Conservation (phyloP, 768 basidiomycete species). For the Fibroporia radiculosa region DNA sequence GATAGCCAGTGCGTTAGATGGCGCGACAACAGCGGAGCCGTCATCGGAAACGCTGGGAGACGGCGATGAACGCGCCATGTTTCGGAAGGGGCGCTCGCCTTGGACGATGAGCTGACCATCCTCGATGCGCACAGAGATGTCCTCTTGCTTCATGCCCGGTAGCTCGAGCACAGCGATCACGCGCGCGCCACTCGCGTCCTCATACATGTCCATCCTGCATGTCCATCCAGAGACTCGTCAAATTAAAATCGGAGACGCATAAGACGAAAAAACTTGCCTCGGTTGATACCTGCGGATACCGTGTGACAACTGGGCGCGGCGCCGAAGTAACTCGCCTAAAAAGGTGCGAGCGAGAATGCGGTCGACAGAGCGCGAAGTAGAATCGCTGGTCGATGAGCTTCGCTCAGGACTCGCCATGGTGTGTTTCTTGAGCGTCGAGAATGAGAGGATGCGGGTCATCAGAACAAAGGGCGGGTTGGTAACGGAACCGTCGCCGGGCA, state of each 20-base stretch:
- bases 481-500: background rate
- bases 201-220: conserved; percentile 32
- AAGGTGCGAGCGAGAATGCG: conserved; percentile 11
- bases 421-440: conserved; percentile 5
- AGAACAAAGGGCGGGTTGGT: background rate
- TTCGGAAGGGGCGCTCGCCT: conserved; percentile 23
- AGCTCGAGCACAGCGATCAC: conserved; percentile 31
- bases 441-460: conserved; percentile 1
- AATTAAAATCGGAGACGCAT: background rate
- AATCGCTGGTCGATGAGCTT: conserved; percentile 3
- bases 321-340: conserved; percentile 4
- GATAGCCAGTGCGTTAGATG: background rate
- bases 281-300: conserved; percentile 3
- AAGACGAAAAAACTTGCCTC: conserved; percentile 3
- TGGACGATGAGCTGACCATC: conserved; percentile 25
- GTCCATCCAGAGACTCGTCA: background rate
- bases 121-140: conserved; percentile 28
- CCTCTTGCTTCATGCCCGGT: conserved; percentile 30
- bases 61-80: conserved; percentile 8
- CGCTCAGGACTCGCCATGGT: conserved; percentile 4
- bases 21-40: conserved; percentile 2
- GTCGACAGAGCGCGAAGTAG: conserved; percentile 8
- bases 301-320: conserved; percentile 2
- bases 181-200: conserved; percentile 25
- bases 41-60: background rate